Percentiles rank a stretch among this genome's conserved stretches.
phyloP scores from a whole-genome alignment of 129 eudicot species.

The Kitagawia praeruptora region DNA sequence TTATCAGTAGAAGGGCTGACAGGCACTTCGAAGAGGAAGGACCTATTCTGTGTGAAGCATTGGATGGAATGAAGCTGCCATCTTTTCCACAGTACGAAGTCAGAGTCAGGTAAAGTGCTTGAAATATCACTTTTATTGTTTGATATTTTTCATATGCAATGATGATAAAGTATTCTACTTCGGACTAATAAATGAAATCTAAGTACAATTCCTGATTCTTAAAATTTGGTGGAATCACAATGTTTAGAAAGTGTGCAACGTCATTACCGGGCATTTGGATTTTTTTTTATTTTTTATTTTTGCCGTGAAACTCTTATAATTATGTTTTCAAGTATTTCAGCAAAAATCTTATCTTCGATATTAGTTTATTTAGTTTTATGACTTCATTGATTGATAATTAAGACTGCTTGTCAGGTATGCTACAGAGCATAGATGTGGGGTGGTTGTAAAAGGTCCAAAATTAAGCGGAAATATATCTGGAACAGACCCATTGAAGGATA shows the following conservation, averaged over 20 bases:
- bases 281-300: neutral
- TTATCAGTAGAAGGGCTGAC: constrained; percentile 88
- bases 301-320: neutral
- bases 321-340: neutral
- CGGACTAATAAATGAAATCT: neutral
- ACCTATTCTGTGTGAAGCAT: constrained; percentile 86
- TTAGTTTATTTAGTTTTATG: neutral
- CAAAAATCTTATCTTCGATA: neutral
- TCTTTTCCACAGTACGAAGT: constrained; percentile 82
- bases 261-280: neutral
- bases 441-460: constrained; percentile 89
- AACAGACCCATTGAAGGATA: constrained; percentile 93
- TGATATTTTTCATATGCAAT: neutral
- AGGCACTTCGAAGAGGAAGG: constrained; percentile 99
- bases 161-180: neutral
- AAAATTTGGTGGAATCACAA: neutral
- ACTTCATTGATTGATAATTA: neutral
- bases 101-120: constrained; percentile 72
- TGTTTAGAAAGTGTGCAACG: neutral
- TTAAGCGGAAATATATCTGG: constrained; percentile 97
- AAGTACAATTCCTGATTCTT: neutral
- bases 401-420: constrained; percentile 58
- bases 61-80: constrained; percentile 88
- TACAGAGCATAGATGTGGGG: constrained; percentile 98
- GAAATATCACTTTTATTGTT: neutral